These are phyloP conservation scores for Trapa incisa DNA, from an alignment of 345 rosid species.

Conservation along the genomic window DNA sequence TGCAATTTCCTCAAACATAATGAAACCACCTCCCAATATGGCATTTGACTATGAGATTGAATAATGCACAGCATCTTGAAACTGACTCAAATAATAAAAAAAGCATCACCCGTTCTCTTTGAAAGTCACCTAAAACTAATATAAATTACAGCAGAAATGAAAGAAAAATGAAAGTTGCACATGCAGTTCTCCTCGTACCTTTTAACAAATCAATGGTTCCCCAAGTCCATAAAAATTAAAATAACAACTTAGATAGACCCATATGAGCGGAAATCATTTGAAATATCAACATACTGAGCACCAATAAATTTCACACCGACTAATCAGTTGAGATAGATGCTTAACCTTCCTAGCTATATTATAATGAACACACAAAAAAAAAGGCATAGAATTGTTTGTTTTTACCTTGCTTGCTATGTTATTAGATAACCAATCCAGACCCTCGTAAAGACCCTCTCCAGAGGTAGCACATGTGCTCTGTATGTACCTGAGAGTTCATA, in stretches of 20 bases:
- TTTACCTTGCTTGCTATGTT: constrained; percentile 74
- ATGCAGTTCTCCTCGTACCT: not conserved
- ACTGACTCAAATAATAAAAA: not conserved
- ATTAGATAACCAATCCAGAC: constrained; percentile 82
- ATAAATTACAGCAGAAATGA: not conserved
- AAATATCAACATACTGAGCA: not conserved
- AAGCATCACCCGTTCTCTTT: not conserved
- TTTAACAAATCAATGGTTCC: not conserved
- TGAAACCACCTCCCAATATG: not conserved
- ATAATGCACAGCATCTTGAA: not conserved
- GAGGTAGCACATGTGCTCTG: constrained; percentile 92
- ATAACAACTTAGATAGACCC: too few relatives aligned
- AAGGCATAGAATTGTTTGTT: not conserved
- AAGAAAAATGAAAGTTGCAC: not conserved
- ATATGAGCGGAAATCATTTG: not conserved
- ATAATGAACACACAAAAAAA: too few relatives aligned
- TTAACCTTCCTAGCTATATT: too few relatives aligned
- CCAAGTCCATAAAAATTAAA: too few relatives aligned
- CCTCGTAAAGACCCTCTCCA: constrained; percentile 87
- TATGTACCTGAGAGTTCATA: constrained; percentile 50
- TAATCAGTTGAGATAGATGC: too few relatives aligned
- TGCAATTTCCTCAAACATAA: not conserved
- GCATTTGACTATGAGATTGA: not conserved
- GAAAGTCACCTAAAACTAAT: too few relatives aligned
- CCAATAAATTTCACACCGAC: not conserved